These are phyloP conservation scores for Stentor roeselii DNA, from an alignment of 73 alveolate genomes.

Conservation along the genomic window DNA sequence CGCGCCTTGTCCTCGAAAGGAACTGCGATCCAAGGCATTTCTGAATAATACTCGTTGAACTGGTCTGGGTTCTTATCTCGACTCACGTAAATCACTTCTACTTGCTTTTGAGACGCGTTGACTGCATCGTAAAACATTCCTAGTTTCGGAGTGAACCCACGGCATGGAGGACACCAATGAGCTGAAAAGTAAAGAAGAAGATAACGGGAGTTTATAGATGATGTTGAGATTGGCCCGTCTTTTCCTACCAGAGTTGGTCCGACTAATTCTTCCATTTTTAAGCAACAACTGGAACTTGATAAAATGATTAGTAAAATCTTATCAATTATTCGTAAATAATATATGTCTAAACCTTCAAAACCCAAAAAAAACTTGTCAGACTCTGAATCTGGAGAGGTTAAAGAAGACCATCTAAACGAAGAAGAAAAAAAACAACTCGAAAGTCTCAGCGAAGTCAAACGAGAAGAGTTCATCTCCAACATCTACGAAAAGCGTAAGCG, in stretches of 20 bases:
- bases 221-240: neutral
- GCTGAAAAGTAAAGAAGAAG: conserved; percentile 74
- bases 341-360: too few species aligned
- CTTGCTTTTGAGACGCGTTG: conserved; percentile 42
- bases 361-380: too few species aligned
- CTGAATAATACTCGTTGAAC: conserved; percentile 15
- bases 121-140: conserved; percentile 58
- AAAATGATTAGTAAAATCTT: too few species aligned
- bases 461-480: too few species aligned
- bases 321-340: too few species aligned
- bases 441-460: too few species aligned
- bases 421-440: too few species aligned
- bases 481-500: too few species aligned
- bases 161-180: conserved; percentile 94
- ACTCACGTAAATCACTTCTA: conserved; percentile 35
- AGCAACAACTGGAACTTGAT: too few species aligned
- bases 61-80: conserved; percentile 30
- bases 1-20: conserved; percentile 37
- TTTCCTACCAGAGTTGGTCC: neutral
- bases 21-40: conserved; percentile 44
- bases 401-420: too few species aligned
- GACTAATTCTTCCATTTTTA: neutral
- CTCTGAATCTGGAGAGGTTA: too few species aligned
- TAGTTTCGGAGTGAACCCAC: conserved; percentile 79
- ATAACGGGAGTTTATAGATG: neutral